Evolutionary conservation across 768 basidiomycete genomes (phyloP).

Genomic region (Tubosaeta sp.): DNA sequence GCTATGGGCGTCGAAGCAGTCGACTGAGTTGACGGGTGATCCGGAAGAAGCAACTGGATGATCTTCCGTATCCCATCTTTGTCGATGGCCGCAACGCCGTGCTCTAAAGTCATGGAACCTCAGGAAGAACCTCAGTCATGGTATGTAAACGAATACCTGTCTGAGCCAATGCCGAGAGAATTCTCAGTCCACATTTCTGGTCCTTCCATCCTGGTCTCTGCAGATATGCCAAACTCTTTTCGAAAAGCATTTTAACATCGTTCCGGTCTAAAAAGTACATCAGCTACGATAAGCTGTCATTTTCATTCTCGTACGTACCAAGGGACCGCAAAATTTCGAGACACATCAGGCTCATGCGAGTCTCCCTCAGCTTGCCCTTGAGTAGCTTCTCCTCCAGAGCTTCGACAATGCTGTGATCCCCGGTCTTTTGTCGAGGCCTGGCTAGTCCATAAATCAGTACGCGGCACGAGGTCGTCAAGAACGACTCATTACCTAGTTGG

Average conservation of each 20-base stretch:
- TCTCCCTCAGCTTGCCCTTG: no score
- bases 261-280: not conserved
- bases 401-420: no score
- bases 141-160: not conserved
- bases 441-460: slow-evolving; percentile 1
- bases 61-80: slow-evolving; percentile 3
- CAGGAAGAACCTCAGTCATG: not conserved
- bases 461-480: no score
- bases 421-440: not conserved
- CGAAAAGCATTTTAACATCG: not conserved
- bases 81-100: slow-evolving; percentile 1
- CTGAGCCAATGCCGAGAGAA: slow-evolving; percentile 5
- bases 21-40: not conserved
- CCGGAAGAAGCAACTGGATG: slow-evolving; percentile 2
- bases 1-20: no score
- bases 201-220: not conserved
- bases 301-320: slow-evolving; percentile 1
- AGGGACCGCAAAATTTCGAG: slow-evolving; percentile 18
- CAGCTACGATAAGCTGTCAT: not conserved
- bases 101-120: not conserved
- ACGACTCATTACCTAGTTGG: not conserved
- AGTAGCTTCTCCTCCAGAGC: no score
- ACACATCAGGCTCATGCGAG: slow-evolving; percentile 9
- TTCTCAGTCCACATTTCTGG: slow-evolving; percentile 4
- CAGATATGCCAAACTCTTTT: not conserved